These are phyloP conservation scores for Lentinula guzmanii DNA, from an alignment of 768 basidiomycete species.

Conservation along the genomic window DNA sequence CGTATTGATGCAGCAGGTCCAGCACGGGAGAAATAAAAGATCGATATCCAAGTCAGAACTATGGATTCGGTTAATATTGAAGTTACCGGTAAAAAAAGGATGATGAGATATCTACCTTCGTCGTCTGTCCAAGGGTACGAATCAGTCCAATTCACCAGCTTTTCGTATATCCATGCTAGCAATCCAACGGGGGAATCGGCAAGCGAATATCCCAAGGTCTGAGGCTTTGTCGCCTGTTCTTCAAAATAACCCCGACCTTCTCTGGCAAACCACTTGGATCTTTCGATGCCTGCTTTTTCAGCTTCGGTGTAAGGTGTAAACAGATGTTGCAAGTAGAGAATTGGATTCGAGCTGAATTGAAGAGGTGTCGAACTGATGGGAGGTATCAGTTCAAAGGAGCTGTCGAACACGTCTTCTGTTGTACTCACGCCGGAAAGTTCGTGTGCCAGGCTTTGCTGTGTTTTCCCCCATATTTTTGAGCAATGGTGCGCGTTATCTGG, in stretches of 20 bases:
- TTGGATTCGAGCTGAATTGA: not conserved
- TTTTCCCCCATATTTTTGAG: constrained; percentile 17
- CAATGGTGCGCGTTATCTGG: constrained; percentile 15
- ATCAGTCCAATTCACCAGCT: constrained; percentile 28
- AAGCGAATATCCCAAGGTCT: constrained; percentile 33
- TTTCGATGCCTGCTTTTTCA: constrained; percentile 28
- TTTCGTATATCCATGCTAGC: constrained; percentile 32
- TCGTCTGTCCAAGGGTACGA: constrained; percentile 32
- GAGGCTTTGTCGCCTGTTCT: constrained; percentile 25
- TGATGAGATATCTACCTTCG: constrained; percentile 21
- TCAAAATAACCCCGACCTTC: constrained; percentile 20
- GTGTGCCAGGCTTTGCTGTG: constrained; percentile 27
- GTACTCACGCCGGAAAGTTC: constrained; percentile 21
- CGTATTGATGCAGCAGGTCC: constrained; percentile 53
- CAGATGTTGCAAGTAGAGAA: constrained; percentile 8
- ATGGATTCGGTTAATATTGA: not conserved
- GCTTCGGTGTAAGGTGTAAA: constrained; percentile 7
- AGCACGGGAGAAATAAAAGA: constrained; percentile 53
- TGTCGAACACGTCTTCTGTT: not conserved
- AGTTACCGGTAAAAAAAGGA: not conserved
- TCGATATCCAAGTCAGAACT: constrained; percentile 58
- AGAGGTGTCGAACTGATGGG: not conserved
- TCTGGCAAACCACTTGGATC: not conserved
- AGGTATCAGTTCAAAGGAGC: not conserved
- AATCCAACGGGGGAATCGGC: constrained; percentile 34